Base-by-base conservation (phyloP, 768 basidiomycete genomes). In the Boletus fagicola region DNA sequence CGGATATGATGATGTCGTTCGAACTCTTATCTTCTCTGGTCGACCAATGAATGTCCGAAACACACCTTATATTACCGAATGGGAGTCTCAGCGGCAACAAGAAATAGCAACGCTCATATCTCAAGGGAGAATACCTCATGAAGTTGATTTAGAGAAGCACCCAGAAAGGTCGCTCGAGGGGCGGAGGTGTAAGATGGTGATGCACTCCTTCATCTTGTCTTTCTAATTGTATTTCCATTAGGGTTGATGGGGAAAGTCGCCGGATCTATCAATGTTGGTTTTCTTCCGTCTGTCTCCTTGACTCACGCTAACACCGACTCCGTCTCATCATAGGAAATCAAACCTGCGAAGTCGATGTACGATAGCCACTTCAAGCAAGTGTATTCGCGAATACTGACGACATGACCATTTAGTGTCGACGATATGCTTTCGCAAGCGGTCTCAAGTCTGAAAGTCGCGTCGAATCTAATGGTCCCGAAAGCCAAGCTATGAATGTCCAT, bases 261-360 rank as follows among this genome's bases (percentile, higher is more conserved):
- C 26, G 89, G 83, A 24, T 80, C 85, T 24, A 86, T 91, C 58
- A 77, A 82, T 49, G 83, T 83, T 56, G 46, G 80, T 74, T 20
- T 49, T 47, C 22, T 56, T 24, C 50, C 16, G 20, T 30, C 46
- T 31, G 11, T 43, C 26, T 35, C 33, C 35, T 18, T 40, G 4
- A 22, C 12, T 30, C 49, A 33, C 53, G 35, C 57, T 63, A 26
- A 62, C 47, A 31, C 22, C 11, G 12, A 40, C 20, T 49, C 49
- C 42, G 47, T 62, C 31, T 16, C 15, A 24, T 39, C 48, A 10
- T 51, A 85, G 83, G 89, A 92, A 44, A 83, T 95, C 68, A 88
- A 90, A 68, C 86, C 92, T 1, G 94, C 93, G 5, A 89, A 87
- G 70, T 82, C 83, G 57, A 95, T 95, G 88, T 90, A 63, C 70